Evolutionary conservation across 768 basidiomycete species (phyloP).

Genomic region (Cyathus striatus): DNA sequence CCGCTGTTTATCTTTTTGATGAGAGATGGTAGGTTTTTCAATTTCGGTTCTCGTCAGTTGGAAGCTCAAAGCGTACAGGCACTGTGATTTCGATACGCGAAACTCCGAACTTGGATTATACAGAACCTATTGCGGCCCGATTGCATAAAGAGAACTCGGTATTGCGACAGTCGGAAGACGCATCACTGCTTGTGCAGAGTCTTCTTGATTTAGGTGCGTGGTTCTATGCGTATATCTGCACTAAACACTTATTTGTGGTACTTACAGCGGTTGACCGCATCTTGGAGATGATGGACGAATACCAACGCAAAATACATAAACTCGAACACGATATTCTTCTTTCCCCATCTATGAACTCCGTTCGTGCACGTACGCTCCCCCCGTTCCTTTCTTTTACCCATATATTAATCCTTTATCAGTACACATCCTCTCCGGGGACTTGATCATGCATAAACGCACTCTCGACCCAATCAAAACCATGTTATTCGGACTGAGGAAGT

Average conservation of each 20-base stretch:
- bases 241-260: background rate
- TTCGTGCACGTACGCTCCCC: constrained; percentile 44
- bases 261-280: constrained; percentile 57
- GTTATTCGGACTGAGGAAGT: constrained; percentile 62
- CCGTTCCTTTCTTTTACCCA: constrained; percentile 1
- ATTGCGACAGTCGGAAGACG: constrained; percentile 55
- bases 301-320: constrained; percentile 53
- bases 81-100: constrained; percentile 58
- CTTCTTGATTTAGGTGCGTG: constrained; percentile 46
- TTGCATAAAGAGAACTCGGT: constrained; percentile 54
- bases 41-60: background rate
- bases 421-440: constrained; percentile 72
- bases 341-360: constrained; percentile 52
- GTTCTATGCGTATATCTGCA: background rate
- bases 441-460: constrained; percentile 69
- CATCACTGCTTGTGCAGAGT: constrained; percentile 56
- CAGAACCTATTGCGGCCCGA: constrained; percentile 51
- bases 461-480: constrained; percentile 67
- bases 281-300: constrained; percentile 62
- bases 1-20: constrained; percentile 65
- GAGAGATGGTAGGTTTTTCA: constrained; percentile 39
- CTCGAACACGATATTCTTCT: constrained; percentile 56
- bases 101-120: constrained; percentile 37
- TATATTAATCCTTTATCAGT: constrained; percentile 31
- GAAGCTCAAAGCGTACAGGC: constrained; percentile 19